phyloP scores from a whole-genome alignment of 139 green algal genomes.

The Chlorella sorokiniana region DNA sequence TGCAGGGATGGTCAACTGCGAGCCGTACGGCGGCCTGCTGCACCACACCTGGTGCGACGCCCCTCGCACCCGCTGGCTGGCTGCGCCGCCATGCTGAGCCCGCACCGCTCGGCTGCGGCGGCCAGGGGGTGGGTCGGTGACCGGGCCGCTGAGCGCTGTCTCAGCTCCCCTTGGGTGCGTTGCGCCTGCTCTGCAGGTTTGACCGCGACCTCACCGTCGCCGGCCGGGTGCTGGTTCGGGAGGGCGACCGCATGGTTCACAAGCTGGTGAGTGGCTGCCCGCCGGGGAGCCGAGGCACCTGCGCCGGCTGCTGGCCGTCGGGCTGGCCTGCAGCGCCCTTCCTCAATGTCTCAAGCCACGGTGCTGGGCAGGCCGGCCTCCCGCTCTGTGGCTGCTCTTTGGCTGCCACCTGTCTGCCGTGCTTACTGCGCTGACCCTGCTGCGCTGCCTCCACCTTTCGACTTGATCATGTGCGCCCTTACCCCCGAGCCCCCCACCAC shows the following conservation, averaged over 20 bases:
- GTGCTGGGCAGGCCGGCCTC: no score
- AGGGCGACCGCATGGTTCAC: conserved; percentile 42
- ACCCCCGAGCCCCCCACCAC: neutral
- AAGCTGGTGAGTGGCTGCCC: conserved; percentile 39
- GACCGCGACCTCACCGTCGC: conserved; percentile 94
- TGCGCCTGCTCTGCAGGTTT: conserved; percentile 62
- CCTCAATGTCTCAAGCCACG: no score
- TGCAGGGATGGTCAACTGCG: conserved; percentile 76
- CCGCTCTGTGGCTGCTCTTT: no score
- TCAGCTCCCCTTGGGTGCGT: neutral
- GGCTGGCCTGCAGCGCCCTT: neutral
- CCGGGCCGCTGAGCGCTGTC: no score
- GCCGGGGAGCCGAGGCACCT: neutral
- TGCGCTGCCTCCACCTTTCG: neutral
- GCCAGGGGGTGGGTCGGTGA: no score
- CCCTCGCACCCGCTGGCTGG: neutral
- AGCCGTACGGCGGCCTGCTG: conserved; percentile 95
- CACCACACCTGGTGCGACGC: conserved; percentile 88
- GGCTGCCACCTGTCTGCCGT: neutral
- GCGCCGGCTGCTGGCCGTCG: neutral
- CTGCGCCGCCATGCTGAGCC: neutral
- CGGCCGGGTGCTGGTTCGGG: conserved; percentile 75
- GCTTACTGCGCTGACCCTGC: neutral
- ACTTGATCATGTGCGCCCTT: neutral
- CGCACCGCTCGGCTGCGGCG: neutral